Evolutionary conservation across 1,284 basidiomycete species (phyloP).

Genomic region (Porodaedalea pini): DNA sequence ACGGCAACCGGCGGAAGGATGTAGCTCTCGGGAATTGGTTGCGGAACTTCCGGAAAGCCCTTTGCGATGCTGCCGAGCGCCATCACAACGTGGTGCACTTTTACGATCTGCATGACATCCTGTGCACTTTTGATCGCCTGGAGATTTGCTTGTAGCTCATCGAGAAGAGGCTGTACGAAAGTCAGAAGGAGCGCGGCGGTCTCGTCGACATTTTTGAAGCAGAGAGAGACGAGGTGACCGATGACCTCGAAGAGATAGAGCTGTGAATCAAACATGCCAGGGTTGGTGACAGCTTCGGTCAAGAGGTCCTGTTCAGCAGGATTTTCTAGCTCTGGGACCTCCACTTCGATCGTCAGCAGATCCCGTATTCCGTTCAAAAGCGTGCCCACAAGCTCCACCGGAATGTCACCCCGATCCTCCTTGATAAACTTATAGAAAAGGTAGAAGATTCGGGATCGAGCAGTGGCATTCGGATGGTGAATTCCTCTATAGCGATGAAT

Average conservation of each 20-base stretch:
- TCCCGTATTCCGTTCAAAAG: conserved; percentile 78
- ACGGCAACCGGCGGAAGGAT: conserved; percentile 76
- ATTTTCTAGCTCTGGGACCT: conserved; percentile 65
- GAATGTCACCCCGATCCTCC: conserved; percentile 79
- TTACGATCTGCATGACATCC: conserved; percentile 75
- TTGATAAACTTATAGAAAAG: conserved; percentile 93
- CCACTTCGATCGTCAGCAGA: conserved; percentile 60
- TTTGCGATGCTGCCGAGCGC: conserved; percentile 94
- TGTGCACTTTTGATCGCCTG: conserved; percentile 55
- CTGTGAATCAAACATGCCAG: conserved; percentile 84
- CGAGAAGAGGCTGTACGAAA: conserved; percentile 78
- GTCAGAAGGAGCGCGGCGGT: conserved; percentile 73
- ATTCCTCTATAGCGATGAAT: conserved; percentile 64
- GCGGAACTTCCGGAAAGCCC: conserved; percentile 90
- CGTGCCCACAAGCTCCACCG: conserved; percentile 64
- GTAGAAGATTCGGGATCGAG: conserved; percentile 85
- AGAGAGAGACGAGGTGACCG: conserved; percentile 79
- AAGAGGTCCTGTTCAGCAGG: conserved; percentile 63
- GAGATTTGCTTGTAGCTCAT: conserved; percentile 70
- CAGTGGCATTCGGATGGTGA: conserved; percentile 71
- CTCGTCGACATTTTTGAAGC: conserved; percentile 67
- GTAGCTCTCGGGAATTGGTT: conserved; percentile 60
- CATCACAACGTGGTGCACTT: conserved; percentile 94
- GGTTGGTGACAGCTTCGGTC: conserved; percentile 74
- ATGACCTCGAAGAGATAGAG: conserved; percentile 93